Base-by-base conservation (phyloP, 1,284 basidiomycete species). In the Boletus chippewaensis region DNA sequence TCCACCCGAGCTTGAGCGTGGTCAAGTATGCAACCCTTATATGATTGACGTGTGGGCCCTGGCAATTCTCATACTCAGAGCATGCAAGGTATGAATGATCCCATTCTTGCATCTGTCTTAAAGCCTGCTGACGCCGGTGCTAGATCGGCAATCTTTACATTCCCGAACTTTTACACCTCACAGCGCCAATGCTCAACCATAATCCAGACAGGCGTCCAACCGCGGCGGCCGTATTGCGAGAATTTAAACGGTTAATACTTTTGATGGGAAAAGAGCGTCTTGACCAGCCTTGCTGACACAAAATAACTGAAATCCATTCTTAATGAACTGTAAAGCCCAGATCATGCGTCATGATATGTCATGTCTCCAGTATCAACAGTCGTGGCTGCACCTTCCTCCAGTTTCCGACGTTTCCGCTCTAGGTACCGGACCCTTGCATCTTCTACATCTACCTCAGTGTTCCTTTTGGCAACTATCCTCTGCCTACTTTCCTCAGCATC, bases 391-490 rank as follows among this genome's bases (percentile, higher is more conserved):
- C 32, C 49, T 57, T 79, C 77, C 65, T 91, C 87, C 60, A 91
- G 56, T 61, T 80, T 85, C 59, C 78, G 80, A 51, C 87, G 78
- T 71, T 95, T 95, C 56, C 92, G 75, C 59, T 84, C 83, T 48
- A 91, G 64, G 63, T 87, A 93, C 51, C 91, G 77, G 57, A 86
- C 80, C 47, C 75, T 79, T 15, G 91, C 91, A 61, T 79, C 85
- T 62, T 80, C 71, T 32, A 95, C 77, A 53, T 84, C 80, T 18
- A 70, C 68, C 46, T 87, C 84, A 3, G 78, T 84, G 64, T 94
- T 91, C 50, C 87, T 75, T 67, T 80, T 83, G 45, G 72, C 70
- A 36, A 86, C 71, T 16, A 77, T 71, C 48, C 81, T 73, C 57
- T 76, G 77, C 34, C 72, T 69, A 6, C 74, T 77, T 57, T 84